Evolutionary conservation across 805 yeast genomes (phyloP), one percentile per base, ranked within the genome.

Genomic region (Teunomyces kruisii): DNA sequence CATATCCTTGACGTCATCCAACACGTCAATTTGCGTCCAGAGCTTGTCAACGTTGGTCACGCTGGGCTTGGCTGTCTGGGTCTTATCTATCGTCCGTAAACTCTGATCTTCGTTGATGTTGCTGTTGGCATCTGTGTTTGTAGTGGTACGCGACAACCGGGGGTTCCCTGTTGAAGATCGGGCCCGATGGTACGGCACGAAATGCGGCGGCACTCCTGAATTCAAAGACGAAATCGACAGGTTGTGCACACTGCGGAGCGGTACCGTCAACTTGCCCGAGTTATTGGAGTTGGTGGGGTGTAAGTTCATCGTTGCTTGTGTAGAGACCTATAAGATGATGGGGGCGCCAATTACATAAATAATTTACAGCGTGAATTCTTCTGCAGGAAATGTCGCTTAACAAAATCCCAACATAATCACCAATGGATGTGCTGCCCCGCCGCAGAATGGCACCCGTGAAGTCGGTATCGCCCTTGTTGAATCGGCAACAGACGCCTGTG

Each of bases 1-100:
- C 70, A 84, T 73, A 42, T 71, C 72, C 45, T 78, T 77, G 6
- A 89, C 94, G 51, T 88, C 96, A 51, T 88, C 91, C 50, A 92
- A 72, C 0, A 87, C 84, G 55, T 87, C 96, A 40, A 90, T 83
- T 53, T 88, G 95, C 6, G 92, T 83, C 96, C 96, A 91, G 38
- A 88, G 71, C 56, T 78, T 76, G 63, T 88, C 96, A 65, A 83
- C 90, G 48, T 79, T 70, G 43, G 86, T 83, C 15, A 80, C 83
- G 39, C 74, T 70, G 6, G 89, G 88, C 41, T 70, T 65, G 0
- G 81, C 78, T 3, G 79, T 67, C 8, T 83, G 78, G 3, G 81
- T 62, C 49, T 70, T 70, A 57, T 83, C 88, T 13, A 63, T 49
- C 3, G 70, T 57, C 29, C 67, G 61, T 5, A 58, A 24, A 47